A percentile compares a stretch with the other conserved stretches of the same genome.
These are phyloP conservation scores for Cyathus striatus DNA, from an alignment of 768 basidiomycete genomes.

Conservation along the genomic window DNA sequence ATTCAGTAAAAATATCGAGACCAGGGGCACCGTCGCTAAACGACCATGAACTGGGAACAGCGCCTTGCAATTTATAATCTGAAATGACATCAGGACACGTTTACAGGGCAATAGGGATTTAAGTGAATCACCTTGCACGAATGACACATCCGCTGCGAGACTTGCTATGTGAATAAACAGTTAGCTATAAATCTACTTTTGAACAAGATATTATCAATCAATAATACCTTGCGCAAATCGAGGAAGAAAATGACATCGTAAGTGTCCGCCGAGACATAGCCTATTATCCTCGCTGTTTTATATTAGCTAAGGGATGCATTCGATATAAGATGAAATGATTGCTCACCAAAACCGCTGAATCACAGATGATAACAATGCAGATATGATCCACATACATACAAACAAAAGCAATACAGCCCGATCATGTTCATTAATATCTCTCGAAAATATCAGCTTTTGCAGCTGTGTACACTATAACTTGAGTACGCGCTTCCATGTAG, in stretches of 20 bases:
- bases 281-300: constrained; percentile 10
- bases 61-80: constrained; percentile 1
- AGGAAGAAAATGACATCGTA: constrained; percentile 34
- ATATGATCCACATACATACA: constrained; percentile 20
- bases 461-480: too few relatives aligned
- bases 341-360: constrained; percentile 12
- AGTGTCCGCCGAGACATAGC: constrained; percentile 17
- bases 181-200: too few relatives aligned
- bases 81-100: neutral
- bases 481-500: too few relatives aligned
- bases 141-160: constrained; percentile 13
- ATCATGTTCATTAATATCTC: neutral
- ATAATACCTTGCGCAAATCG: constrained; percentile 27
- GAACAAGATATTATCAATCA: too few relatives aligned
- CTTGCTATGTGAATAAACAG: constrained; percentile 16
- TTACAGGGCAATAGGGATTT: neutral
- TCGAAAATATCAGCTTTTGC: neutral
- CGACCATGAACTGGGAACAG: constrained; percentile 13
- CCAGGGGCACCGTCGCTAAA: constrained; percentile 30
- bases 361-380: constrained; percentile 14
- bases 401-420: neutral
- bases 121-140: constrained; percentile 11
- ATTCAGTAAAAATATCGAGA: constrained; percentile 20
- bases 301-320: neutral
- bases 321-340: neutral